phyloP scores from a whole-genome alignment of 345 rosid genomes.

The Dipteronia sinensis region DNA sequence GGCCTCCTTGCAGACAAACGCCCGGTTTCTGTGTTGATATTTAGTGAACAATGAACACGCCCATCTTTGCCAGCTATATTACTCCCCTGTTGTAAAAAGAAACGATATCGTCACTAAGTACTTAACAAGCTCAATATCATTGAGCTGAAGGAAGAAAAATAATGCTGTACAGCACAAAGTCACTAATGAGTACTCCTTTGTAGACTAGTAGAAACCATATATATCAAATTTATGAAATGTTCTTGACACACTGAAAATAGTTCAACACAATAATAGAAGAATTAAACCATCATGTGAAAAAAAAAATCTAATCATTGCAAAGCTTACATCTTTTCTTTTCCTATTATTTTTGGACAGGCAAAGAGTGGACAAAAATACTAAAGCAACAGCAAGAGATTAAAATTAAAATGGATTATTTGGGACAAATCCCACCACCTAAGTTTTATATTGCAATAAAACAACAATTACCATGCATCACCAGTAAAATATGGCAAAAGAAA shows the following conservation, averaged over 20 bases:
- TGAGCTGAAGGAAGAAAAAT: slow-evolving; percentile 2
- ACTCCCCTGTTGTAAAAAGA: slow-evolving; percentile 52
- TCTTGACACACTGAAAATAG: not conserved
- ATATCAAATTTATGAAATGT: not conserved
- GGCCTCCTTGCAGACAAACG: slow-evolving; percentile 99
- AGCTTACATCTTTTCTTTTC: not conserved
- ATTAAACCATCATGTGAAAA: not conserved
- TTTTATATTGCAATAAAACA: not conserved
- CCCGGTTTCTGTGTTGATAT: slow-evolving; percentile 97
- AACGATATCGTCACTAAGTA: not conserved
- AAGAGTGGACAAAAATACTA: not conserved
- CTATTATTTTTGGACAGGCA: not conserved
- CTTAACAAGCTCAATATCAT: not conserved
- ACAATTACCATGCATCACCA: not conserved
- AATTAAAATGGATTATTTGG: not conserved
- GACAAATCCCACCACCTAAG: not conserved
- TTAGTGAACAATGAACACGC: slow-evolving; percentile 92
- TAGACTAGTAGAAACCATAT: not conserved
- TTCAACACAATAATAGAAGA: not conserved
- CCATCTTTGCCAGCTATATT: slow-evolving; percentile 81
- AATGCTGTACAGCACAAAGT: not conserved
- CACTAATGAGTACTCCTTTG: not conserved
- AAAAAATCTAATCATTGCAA: not conserved
- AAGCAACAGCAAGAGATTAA: not conserved
- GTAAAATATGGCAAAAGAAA: slow-evolving; percentile 19